A percentile compares a stretch with the other conserved stretches of the same genome.
Conservation (phyloP, 2,329 filamentous ascomycete species). For the Paraphoma sp. region DNA sequence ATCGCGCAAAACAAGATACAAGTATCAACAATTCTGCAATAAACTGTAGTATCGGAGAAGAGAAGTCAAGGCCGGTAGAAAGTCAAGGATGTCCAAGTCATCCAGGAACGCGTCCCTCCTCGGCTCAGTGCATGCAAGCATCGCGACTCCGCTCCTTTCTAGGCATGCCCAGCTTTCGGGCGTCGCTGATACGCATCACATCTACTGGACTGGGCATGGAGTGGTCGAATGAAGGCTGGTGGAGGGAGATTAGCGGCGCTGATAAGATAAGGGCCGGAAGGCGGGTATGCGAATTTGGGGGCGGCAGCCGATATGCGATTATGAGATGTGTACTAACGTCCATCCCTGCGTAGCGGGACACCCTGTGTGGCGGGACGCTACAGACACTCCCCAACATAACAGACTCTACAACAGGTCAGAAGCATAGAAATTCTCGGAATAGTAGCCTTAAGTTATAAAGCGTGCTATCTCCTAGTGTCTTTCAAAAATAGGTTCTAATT, state of each 20-base stretch:
- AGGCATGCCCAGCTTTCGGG: conserved; percentile 25
- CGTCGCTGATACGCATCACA: conserved; percentile 24
- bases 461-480: too few relatives aligned
- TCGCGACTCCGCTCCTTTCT: conserved; percentile 10
- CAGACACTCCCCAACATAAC: too few relatives aligned
- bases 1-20: not conserved
- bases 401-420: too few relatives aligned
- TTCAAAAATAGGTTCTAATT: too few relatives aligned
- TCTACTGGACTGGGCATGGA: conserved; percentile 8
- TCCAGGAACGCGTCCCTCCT: conserved; percentile 15
- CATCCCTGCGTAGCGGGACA: too few relatives aligned
- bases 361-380: too few relatives aligned
- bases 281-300: not conserved
- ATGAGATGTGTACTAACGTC: not conserved
- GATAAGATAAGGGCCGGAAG: conserved; percentile 22
- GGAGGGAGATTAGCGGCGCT: conserved; percentile 1
- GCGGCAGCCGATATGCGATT: not conserved
- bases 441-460: too few relatives aligned
- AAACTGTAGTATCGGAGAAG: not conserved
- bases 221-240: conserved; percentile 11
- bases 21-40: not conserved
- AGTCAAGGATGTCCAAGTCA: conserved; percentile 10
- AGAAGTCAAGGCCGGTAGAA: not conserved
- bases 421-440: too few relatives aligned
- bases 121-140: conserved; percentile 9